Evolutionary conservation across 2,329 filamentous ascomycete species (phyloP), one percentile per base, ranked within the genome.

Genomic region (Xenoacremonium recifei): DNA sequence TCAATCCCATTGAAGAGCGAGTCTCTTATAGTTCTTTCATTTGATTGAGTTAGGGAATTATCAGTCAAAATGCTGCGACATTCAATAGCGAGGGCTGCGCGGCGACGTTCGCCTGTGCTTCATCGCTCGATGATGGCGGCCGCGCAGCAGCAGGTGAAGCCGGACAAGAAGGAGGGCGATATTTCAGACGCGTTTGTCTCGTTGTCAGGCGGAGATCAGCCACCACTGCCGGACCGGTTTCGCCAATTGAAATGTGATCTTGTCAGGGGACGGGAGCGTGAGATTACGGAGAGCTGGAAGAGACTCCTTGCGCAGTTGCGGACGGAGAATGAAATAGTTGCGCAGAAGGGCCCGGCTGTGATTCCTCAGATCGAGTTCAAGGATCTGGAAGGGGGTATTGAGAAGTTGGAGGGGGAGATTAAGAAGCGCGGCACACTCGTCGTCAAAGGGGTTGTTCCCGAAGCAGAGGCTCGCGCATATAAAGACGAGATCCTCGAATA

Each of bases 401-500:
- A 47, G 6, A 45, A 37, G 0, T 37, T 69, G 7, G 63, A 62
- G 27, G 68, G 66, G 2, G 80, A 82, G 47, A 75, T 87, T 21
- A 65, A 68, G 45, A 79, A 81, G 51, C 71, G 82, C 2, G 85
- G 84, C 7, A 77, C 73, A 1, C 77, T 78, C 1, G 79, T 90
- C 2, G 71, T 90, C 17, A 73, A 78, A 32, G 80, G 80, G 11
- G 85, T 89, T 4, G 63, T 90, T 12, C 76, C 82, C 0, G 75
- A 80, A 50, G 62, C 68, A 2, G 77, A 85, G 58, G 85, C 85
- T 0, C 66, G 84, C 35, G 70, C 67, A 2, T 86, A 81, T 54
- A 90, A 90, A 64, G 69, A 70, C 7, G 74, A 83, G 45, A 67
- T 85, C 5, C 76, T 82, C 48, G 76, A 79, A 6, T 90, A 90